Percentiles rank a stretch among this genome's conserved stretches.
These are phyloP conservation scores for Blastocystis hominis DNA, from an alignment of 352 stramenopile genomes.

Conservation along the genomic window DNA sequence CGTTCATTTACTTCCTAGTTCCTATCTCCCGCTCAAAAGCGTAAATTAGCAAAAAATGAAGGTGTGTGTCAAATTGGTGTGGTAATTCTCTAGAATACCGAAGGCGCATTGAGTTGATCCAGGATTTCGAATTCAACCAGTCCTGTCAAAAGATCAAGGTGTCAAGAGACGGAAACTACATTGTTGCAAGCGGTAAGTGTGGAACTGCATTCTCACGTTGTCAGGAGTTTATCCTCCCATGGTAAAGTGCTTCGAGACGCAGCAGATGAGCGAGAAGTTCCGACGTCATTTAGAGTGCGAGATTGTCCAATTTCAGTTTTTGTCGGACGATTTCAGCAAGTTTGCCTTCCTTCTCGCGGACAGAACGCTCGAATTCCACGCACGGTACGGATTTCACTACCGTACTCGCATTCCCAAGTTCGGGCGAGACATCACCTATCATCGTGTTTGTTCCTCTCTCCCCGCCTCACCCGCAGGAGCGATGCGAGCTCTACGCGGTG, in stretches of 20 bases:
- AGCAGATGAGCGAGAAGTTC: constrained; percentile 96
- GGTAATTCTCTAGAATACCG: constrained; percentile 61
- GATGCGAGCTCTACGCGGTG: constrained; percentile 87
- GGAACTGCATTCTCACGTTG: neutral
- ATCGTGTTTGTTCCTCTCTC: constrained; percentile 64
- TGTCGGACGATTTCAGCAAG: constrained; percentile 93
- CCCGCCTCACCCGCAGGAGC: constrained; percentile 63
- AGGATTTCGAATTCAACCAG: constrained; percentile 93
- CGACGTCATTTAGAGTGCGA: constrained; percentile 88
- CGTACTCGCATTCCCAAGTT: constrained; percentile 88
- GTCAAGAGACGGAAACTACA: constrained; percentile 83
- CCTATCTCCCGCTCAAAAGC: constrained; percentile 22
- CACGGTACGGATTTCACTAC: constrained; percentile 90
- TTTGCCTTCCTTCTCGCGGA: constrained; percentile 88
- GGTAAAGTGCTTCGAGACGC: constrained; percentile 82
- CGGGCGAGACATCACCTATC: constrained; percentile 89
- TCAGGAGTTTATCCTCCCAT: constrained; percentile 88
- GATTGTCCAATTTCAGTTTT: constrained; percentile 84
- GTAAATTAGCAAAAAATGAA: constrained; percentile 54
- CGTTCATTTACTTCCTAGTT: neutral
- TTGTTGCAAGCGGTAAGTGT: constrained; percentile 72
- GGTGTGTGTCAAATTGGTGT: neutral
- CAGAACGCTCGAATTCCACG: constrained; percentile 89
- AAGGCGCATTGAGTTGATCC: constrained; percentile 88
- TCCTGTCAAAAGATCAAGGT: constrained; percentile 83